Evolutionary conservation across 2,329 filamentous ascomycete genomes (phyloP).

Genomic region (Cladosporium oxysporum): DNA sequence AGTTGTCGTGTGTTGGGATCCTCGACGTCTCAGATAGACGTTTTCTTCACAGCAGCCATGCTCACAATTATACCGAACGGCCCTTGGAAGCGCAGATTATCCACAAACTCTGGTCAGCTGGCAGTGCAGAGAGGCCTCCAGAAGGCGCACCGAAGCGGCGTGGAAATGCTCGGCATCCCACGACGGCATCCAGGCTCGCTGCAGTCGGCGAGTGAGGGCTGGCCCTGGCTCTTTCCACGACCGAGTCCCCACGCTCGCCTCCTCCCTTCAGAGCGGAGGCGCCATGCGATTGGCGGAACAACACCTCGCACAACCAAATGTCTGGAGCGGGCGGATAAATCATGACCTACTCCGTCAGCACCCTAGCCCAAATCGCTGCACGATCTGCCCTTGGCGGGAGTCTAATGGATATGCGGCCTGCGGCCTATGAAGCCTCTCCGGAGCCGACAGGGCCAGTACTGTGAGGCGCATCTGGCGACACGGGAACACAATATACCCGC

Average conservation of each 20-base stretch:
- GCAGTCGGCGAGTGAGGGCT: background rate
- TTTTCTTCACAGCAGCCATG: background rate
- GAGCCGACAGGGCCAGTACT: constrained; percentile 5
- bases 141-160: constrained; percentile 13
- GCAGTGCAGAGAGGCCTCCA: background rate
- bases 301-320: constrained; percentile 6
- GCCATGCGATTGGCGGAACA: constrained; percentile 17
- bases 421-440: constrained; percentile 7
- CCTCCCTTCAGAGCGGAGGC: background rate
- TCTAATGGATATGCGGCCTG: constrained; percentile 10
- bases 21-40: constrained; percentile 3
- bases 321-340: constrained; percentile 19
- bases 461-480: constrained; percentile 4
- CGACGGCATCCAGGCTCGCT: constrained; percentile 1
- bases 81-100: background rate
- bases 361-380: constrained; percentile 16
- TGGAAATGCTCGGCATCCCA: constrained; percentile 9
- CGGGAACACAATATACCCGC: constrained; percentile 18
- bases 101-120: constrained; percentile 11
- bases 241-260: constrained; percentile 3
- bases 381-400: constrained; percentile 20
- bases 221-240: constrained; percentile 2
- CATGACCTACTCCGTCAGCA: constrained; percentile 14
- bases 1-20: background rate
- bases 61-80: constrained; percentile 6